phyloP scores from a whole-genome alignment of 345 rosid species.

The Cardamine occulta region DNA sequence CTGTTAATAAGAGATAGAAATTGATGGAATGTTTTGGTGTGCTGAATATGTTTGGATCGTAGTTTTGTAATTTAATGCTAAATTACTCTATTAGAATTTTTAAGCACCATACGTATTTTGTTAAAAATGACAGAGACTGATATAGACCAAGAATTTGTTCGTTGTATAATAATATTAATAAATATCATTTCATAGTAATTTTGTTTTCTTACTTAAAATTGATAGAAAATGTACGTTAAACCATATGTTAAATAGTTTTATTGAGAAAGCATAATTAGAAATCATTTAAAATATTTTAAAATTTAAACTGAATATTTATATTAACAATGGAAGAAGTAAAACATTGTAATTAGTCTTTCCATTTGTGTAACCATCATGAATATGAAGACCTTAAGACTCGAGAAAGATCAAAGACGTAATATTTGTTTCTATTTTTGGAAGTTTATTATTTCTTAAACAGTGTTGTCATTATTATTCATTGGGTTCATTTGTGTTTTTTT shows the following conservation, averaged over 20 bases:
- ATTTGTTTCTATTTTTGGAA: neutral
- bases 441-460: neutral
- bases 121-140: neutral
- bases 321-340: neutral
- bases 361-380: neutral
- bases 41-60: neutral
- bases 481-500: too few relatives aligned
- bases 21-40: conserved; percentile 18
- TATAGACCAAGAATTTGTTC: neutral
- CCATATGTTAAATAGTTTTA: neutral
- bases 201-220: too few relatives aligned
- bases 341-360: neutral
- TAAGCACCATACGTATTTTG: neutral
- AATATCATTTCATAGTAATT: neutral
- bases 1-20: conserved; percentile 14
- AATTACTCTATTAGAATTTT: too few relatives aligned
- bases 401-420: conserved; percentile 1
- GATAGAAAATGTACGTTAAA: neutral
- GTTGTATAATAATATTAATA: neutral
- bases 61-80: neutral
- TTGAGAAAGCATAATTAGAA: neutral
- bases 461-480: neutral
- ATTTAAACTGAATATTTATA: neutral
- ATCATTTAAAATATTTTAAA: too few relatives aligned
- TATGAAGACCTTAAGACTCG: neutral